These are phyloP conservation scores for Cystofilobasidium macerans DNA, from an alignment of 768 basidiomycete species.

Conservation along the genomic window DNA sequence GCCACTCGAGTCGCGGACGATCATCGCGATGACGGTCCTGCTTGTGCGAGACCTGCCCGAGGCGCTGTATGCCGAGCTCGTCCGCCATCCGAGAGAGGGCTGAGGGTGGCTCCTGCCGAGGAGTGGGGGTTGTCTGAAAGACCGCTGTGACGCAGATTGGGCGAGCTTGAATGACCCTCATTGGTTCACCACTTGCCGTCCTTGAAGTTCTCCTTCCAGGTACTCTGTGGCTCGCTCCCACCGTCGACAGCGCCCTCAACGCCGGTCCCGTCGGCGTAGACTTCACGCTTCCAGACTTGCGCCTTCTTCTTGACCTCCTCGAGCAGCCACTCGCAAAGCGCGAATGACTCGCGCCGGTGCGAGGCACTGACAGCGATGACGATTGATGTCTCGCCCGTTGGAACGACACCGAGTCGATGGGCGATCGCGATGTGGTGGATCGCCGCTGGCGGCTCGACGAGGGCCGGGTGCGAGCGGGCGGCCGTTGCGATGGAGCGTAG, in stretches of 20 bases:
- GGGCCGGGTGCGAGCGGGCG: slow-evolving; percentile 8
- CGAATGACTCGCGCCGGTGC: slow-evolving; percentile 70
- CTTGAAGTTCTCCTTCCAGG: slow-evolving; percentile 56
- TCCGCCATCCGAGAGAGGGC: slow-evolving; percentile 53
- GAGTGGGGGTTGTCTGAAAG: too few species aligned
- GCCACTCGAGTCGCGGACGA: slow-evolving; percentile 69
- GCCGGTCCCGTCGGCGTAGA: slow-evolving; percentile 46
- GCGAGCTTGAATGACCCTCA: too few species aligned
- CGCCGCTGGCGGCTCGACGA: slow-evolving; percentile 2
- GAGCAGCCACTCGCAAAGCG: slow-evolving; percentile 67
- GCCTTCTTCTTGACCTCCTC: slow-evolving; percentile 72
- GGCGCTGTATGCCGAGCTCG: slow-evolving; percentile 67
- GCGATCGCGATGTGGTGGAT: slow-evolving; percentile 52
- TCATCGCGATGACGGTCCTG: slow-evolving; percentile 86
- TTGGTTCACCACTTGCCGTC: slow-evolving; percentile 15
- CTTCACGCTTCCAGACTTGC: slow-evolving; percentile 88
- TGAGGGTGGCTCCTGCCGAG: too few species aligned
- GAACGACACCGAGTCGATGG: slow-evolving; percentile 66
- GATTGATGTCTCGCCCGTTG: slow-evolving; percentile 69
- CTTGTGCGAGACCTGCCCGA: slow-evolving; percentile 81
- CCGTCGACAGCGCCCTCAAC: slow-evolving; percentile 11
- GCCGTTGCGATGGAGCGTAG: neutral
- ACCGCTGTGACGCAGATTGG: too few species aligned
- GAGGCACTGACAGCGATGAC: slow-evolving; percentile 76
- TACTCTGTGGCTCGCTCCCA: slow-evolving; percentile 40